Evolutionary conservation across 2,329 filamentous ascomycete genomes (phyloP), one percentile per base, ranked within the genome.

Genomic region (Diaporthe batatas): DNA sequence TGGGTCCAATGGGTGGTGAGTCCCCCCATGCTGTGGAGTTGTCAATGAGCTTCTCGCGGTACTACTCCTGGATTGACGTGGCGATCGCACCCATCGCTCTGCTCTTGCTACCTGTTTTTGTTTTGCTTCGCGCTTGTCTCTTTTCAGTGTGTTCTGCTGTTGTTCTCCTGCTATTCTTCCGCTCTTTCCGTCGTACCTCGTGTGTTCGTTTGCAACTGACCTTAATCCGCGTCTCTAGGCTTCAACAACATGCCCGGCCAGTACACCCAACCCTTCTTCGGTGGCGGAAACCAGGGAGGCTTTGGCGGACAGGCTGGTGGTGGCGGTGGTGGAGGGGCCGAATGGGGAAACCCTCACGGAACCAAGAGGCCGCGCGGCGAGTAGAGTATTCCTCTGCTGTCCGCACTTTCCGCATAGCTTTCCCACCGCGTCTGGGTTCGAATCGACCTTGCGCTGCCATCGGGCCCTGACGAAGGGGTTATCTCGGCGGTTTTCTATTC

Each of bases 311-410:
- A 70, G 62, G 55, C 32, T n/a, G 68, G 68, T 16, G 68, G 68
- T 16, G 67, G 53, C 55, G 68, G 64, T 11, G 64, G 64, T 23
- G 64, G 62, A 14, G 82, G 83, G 71, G 83, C 91, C 72, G 91
- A 91, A 71, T 91, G 90, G 82, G 93, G 93, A 86, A 96, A 96
- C 78, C 94, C 94, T 7, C 94, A 96, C 77, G 93, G 93, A 39
- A 91, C 91, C 4, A 96, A 96, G 84, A 88, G 94, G 76, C 92
- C 93, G 76, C 89, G 94, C 75, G 93, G 93, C 74, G 94, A 95
- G 80, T 88, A 85, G 21, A 2, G 44, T n/a, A 25, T 21, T 21
- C 21, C 54, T 72, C 44, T 39, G 57, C 29, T 29, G 29, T 5
- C 29, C 29, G 29, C 10, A 34, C 44, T 42, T 18, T 34, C 23